Evolutionary conservation across 129 eudicot genomes (phyloP).

Genomic region (Artemisia argyi): DNA sequence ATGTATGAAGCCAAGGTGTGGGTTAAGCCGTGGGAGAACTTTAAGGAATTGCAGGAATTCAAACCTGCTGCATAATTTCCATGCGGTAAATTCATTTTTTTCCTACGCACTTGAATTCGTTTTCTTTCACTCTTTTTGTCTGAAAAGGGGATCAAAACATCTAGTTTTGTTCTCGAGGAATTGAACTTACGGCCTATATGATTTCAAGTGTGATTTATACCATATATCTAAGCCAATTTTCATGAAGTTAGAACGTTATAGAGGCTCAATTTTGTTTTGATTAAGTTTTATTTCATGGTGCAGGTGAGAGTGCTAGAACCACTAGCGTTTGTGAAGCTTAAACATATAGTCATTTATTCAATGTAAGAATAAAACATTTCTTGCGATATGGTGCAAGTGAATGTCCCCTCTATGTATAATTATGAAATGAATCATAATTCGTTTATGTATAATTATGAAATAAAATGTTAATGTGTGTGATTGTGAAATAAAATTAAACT

Average conservation of each 20-base stretch:
- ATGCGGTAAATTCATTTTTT: neutral
- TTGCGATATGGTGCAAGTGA: conserved; percentile 10
- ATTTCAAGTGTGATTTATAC: neutral
- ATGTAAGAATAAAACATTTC: conserved; percentile 15
- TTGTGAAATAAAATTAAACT: neutral
- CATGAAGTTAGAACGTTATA: neutral
- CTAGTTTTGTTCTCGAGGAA: neutral
- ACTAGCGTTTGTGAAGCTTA: neutral
- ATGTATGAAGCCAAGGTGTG: conserved; percentile 73
- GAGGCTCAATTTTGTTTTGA: neutral
- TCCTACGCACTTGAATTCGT: too few species aligned
- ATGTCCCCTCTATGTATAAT: neutral
- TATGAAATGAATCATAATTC: neutral
- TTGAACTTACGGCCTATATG: neutral
- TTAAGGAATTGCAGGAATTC: conserved; percentile 66
- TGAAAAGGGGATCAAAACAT: neutral
- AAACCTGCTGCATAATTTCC: conserved; percentile 35
- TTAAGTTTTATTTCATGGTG: neutral
- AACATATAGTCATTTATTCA: neutral
- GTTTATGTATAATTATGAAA: neutral
- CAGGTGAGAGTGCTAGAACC: conserved; percentile 14
- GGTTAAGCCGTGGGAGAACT: conserved; percentile 85
- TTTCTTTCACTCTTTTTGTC: too few species aligned
- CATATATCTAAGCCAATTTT: neutral
- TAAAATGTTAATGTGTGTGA: neutral